A percentile compares a stretch with the other conserved stretches of the same genome.
phyloP scores from a whole-genome alignment of 139 green algal genomes.

The Chlamydomonas sphaeroides region DNA sequence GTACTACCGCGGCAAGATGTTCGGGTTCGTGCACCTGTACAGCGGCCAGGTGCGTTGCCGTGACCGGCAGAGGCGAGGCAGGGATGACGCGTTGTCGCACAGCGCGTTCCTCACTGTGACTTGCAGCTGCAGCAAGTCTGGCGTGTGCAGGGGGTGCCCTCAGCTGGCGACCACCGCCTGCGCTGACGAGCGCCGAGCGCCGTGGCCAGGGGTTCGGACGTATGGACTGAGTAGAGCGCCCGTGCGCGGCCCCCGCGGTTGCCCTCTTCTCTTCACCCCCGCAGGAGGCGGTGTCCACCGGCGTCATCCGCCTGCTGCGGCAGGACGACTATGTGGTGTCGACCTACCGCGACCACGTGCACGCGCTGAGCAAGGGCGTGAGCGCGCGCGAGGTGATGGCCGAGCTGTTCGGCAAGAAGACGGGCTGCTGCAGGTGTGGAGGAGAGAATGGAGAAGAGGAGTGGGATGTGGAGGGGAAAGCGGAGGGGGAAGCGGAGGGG shows the following conservation, averaged over 20 bases:
- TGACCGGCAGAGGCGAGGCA: no score
- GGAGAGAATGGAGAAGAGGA: background rate
- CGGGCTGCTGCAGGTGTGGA: slow-evolving; percentile 80
- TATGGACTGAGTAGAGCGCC: no score
- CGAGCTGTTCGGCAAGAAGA: slow-evolving; percentile 99
- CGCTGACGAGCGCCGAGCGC: no score
- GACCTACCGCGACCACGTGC: slow-evolving; percentile 98
- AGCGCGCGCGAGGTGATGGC: slow-evolving; percentile 88
- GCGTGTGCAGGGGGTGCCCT: no score
- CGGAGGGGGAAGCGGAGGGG: no score
- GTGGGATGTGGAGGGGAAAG: background rate
- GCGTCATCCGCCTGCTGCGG: slow-evolving; percentile 75
- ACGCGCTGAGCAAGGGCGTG: slow-evolving; percentile 95
- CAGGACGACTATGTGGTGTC: slow-evolving; percentile 93
- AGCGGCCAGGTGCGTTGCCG: slow-evolving; percentile 80
- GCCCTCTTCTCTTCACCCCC: no score
- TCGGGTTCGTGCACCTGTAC: slow-evolving; percentile 98
- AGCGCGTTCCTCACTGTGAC: no score
- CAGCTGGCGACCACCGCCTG: no score
- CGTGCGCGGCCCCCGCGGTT: no score
- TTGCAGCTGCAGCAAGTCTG: no score
- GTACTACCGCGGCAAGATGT: slow-evolving; percentile 98
- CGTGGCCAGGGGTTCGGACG: no score
- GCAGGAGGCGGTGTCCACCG: slow-evolving; percentile 87
- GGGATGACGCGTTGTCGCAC: no score